A percentile compares a stretch with the other conserved stretches of the same genome.
These are phyloP conservation scores for Clitocybe nebularis DNA, from an alignment of 1,284 basidiomycete genomes.

Conservation along the genomic window DNA sequence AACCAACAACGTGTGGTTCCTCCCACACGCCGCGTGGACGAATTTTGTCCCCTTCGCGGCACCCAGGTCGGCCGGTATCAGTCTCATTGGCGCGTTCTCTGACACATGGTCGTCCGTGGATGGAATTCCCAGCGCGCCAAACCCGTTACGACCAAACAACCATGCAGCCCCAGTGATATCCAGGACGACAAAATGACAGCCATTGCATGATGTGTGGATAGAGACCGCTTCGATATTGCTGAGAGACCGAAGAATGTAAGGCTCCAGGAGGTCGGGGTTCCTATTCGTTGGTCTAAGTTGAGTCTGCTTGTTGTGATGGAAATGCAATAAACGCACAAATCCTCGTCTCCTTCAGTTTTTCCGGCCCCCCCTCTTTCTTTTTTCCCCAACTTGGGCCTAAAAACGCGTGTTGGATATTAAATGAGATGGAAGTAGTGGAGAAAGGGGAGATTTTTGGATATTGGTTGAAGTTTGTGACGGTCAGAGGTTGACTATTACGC, in stretches of 20 bases:
- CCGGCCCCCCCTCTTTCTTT: slow-evolving; percentile 53
- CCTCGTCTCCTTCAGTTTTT: slow-evolving; percentile 38
- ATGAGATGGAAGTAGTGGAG: slow-evolving; percentile 19
- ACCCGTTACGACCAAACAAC: slow-evolving; percentile 81
- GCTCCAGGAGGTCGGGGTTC: slow-evolving; percentile 76
- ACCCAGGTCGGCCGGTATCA: slow-evolving; percentile 62
- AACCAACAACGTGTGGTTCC: slow-evolving; percentile 80
- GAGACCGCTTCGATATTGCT: slow-evolving; percentile 74
- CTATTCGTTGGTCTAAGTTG: slow-evolving; percentile 21
- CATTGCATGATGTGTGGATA: slow-evolving; percentile 68
- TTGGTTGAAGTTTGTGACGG: slow-evolving; percentile 12
- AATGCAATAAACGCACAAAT: background rate
- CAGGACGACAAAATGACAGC: slow-evolving; percentile 73
- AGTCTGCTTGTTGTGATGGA: slow-evolving; percentile 2
- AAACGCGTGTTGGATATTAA: slow-evolving; percentile 16
- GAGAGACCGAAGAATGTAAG: slow-evolving; percentile 85
- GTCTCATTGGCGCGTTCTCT: slow-evolving; percentile 65
- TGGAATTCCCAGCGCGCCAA: slow-evolving; percentile 52
- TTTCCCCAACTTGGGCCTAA: slow-evolving; percentile 61
- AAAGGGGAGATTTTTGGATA: slow-evolving; percentile 10
- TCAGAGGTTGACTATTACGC: slow-evolving; percentile 27
- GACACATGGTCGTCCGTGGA: slow-evolving; percentile 50
- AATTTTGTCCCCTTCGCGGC: slow-evolving; percentile 62
- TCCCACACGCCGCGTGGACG: slow-evolving; percentile 78
- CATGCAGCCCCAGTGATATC: slow-evolving; percentile 79